Conservation (phyloP, 768 basidiomycete species). For the Clitopilus hobsonii region DNA sequence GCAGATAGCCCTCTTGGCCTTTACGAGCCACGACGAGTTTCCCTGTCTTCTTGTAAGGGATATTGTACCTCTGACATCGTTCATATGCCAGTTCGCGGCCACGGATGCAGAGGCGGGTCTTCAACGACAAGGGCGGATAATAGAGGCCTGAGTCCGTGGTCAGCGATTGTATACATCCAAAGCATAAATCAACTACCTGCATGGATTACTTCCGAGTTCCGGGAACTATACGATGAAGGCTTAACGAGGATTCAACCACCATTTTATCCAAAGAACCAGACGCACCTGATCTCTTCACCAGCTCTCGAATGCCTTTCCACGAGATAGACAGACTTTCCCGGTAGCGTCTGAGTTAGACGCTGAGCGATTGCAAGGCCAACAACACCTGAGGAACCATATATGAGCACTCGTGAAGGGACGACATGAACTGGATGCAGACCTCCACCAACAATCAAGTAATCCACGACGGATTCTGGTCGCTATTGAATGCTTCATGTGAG, state of each 20-base stretch:
- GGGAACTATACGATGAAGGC: conserved; percentile 56
- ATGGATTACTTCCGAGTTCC: conserved; percentile 95
- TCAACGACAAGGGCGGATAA: conserved; percentile 79
- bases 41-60: conserved; percentile 71
- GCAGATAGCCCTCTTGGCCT: conserved; percentile 66
- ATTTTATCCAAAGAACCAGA: no score
- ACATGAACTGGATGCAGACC: conserved; percentile 37
- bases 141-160: conserved; percentile 86
- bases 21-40: conserved; percentile 85
- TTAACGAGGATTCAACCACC: not conserved
- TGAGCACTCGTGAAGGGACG: not conserved
- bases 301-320: conserved; percentile 71
- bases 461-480: conserved; percentile 68
- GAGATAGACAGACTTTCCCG: conserved; percentile 67
- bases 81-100: conserved; percentile 84
- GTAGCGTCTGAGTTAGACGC: conserved; percentile 59
- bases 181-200: conserved; percentile 44
- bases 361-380: conserved; percentile 86
- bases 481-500: conserved; percentile 17
- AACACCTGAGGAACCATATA: conserved; percentile 47
- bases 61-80: conserved; percentile 55
- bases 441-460: conserved; percentile 86
- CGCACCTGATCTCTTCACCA: conserved; percentile 85
- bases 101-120: conserved; percentile 81
- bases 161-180: no score